Base-by-base conservation (phyloP, 78 protist genomes). In the Dictyostelium firmibasis region DNA sequence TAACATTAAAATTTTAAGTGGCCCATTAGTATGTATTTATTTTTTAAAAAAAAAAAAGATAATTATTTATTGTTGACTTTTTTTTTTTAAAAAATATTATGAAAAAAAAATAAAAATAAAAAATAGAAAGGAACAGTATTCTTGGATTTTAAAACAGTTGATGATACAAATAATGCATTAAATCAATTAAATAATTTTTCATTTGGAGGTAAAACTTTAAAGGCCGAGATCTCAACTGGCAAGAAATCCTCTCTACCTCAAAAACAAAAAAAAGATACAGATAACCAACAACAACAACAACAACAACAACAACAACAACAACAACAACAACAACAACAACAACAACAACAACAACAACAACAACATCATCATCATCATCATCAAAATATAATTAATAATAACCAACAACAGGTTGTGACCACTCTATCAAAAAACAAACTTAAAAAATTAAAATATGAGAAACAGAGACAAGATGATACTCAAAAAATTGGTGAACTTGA, bases 91-190 rank as follows among this genome's bases (percentile, higher is more conserved):
- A n/a, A n/a, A n/a, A n/a, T n/a, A n/a, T n/a, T n/a, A n/a, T n/a
- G n/a, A n/a, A n/a, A n/a, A n/a, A n/a, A n/a, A n/a, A n/a, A n/a
- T n/a, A n/a, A n/a, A n/a, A n/a, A n/a, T n/a, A n/a, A 38, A 38
- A 38, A 25, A 72, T 72, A 72, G 79, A 76, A 38, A 76, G 82
- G 57, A 23, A 76, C 57, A 9, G 82, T 76, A 20, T 76, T 76
- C 43, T 33, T 76, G 41, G 82, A 76, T 76, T 76, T 76, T 43
- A 33, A 76, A 38, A 38, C 16, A 14, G 16, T 18, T 20, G 53
- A 38, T 20, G 82, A 76, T 9, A 13, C 57, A 14, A 20, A 25
- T 5, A 23, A 38, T 38, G 60, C 62, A 38, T n/a, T 76, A 31
- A 20, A 38, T 16, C 44, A 76, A 38, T 76, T 76, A 76, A 33